phyloP scores from a whole-genome alignment of 2,329 filamentous ascomycete genomes.

The Colletotrichum liaoningense region DNA sequence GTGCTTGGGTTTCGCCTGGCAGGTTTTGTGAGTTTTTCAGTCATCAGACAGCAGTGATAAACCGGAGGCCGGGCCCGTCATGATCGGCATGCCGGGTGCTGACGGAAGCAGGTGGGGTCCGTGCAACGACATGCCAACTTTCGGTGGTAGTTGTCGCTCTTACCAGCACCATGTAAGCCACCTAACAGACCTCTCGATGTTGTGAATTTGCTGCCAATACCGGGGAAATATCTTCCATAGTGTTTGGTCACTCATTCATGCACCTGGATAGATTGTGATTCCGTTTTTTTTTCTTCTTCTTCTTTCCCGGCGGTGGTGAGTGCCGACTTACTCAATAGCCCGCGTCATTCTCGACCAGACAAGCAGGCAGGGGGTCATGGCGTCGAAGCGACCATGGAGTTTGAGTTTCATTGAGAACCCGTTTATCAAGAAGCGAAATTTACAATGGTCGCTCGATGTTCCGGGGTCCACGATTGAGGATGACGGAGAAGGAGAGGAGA shows the following conservation, averaged over 20 bases:
- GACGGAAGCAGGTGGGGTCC: neutral
- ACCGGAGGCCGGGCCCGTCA: neutral
- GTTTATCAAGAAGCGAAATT: constrained; percentile 59
- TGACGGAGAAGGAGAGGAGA: neutral
- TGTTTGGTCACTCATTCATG: neutral
- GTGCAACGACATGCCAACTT: constrained; percentile 2
- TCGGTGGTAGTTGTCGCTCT: neutral
- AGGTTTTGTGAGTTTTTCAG: neutral
- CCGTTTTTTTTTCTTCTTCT: neutral
- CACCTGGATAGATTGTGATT: too few relatives aligned
- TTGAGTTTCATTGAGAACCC: constrained; percentile 55
- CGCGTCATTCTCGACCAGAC: neutral
- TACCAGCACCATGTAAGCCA: neutral
- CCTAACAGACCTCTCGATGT: neutral
- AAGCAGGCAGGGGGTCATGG: constrained; percentile 35
- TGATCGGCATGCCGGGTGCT: neutral
- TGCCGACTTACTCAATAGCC: neutral
- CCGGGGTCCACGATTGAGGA: constrained; percentile 6
- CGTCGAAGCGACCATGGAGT: constrained; percentile 45
- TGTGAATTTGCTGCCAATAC: neutral
- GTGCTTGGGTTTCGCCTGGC: neutral
- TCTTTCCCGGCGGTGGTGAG: neutral
- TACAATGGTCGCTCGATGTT: constrained; percentile 53
- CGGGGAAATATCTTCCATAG: neutral
- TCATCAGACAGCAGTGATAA: neutral